Conservation (phyloP, 768 basidiomycete genomes). For the Lentinula boryana region DNA sequence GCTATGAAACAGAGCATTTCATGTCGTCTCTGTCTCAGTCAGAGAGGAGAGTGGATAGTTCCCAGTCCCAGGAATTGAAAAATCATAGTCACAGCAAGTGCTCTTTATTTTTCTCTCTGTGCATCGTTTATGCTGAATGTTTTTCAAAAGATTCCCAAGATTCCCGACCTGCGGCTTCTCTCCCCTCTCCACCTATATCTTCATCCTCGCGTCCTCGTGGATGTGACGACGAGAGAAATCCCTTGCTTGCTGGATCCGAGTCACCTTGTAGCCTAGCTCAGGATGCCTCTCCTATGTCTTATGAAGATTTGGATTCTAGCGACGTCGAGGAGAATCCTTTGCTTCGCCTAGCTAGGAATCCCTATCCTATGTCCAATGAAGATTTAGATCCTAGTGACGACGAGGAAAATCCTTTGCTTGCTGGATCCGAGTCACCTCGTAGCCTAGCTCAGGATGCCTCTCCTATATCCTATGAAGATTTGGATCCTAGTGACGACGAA, state of each 20-base stretch:
- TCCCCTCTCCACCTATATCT: slow-evolving; percentile 3
- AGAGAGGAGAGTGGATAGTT: neutral
- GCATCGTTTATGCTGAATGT: neutral
- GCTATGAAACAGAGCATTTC: slow-evolving; percentile 17
- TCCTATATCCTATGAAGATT: neutral
- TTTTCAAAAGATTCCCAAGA: neutral
- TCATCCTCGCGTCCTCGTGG: neutral
- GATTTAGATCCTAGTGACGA: neutral
- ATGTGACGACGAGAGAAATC: neutral
- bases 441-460: neutral
- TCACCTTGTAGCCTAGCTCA: neutral
- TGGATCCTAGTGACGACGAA: neutral
- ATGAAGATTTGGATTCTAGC: too few relatives aligned
- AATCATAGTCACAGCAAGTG: neutral
- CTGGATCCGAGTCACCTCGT: neutral
- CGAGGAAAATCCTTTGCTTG: neutral
- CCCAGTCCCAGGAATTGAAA: neutral
- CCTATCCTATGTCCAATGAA: neutral
- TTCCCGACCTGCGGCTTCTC: neutral
- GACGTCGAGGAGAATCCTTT: too few relatives aligned
- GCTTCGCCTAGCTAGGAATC: neutral
- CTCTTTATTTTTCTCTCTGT: neutral
- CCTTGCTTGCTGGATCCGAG: neutral
- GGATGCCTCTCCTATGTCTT: too few relatives aligned
- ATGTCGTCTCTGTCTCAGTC: neutral